Percentiles rank a stretch among this genome's conserved stretches.
These are phyloP conservation scores for Yamadazyma triangularis DNA, from an alignment of 1,139 yeast species.

Conservation along the genomic window DNA sequence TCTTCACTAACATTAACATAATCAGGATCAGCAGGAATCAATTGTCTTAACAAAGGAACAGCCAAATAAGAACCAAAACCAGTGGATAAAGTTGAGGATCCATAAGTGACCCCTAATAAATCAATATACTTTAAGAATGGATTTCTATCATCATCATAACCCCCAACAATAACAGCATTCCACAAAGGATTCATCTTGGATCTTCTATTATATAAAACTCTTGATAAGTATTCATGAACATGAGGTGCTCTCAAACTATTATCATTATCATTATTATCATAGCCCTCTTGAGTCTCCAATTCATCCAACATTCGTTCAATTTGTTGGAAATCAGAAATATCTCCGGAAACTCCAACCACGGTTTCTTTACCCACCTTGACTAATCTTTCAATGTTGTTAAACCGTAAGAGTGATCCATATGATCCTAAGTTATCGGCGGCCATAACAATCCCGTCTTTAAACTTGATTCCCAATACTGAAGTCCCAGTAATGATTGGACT, in stretches of 20 bases:
- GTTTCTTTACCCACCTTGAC: constrained; percentile 79
- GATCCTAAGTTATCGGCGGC: constrained; percentile 96
- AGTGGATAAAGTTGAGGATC: constrained; percentile 87
- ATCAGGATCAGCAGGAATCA: constrained; percentile 77
- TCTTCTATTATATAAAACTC: constrained; percentile 83
- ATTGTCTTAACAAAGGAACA: constrained; percentile 80
- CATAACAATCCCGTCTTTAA: constrained; percentile 81
- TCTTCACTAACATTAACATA: constrained; percentile 63
- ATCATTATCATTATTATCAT: constrained; percentile 74
- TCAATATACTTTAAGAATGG: constrained; percentile 85
- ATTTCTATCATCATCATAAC: constrained; percentile 62
- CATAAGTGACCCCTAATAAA: constrained; percentile 84
- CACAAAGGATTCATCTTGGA: constrained; percentile 93
- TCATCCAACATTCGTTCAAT: constrained; percentile 72
- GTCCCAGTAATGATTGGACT: constrained; percentile 96
- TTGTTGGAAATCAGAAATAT: constrained; percentile 89
- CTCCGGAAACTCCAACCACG: constrained; percentile 93
- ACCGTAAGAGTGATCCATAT: constrained; percentile 88
- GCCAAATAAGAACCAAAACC: constrained; percentile 98
- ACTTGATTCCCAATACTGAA: constrained; percentile 88
- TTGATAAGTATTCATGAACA: constrained; percentile 81
- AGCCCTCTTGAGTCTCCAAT: constrained; percentile 65
- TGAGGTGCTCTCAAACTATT: constrained; percentile 77
- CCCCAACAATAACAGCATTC: constrained; percentile 93
- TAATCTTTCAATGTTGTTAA: constrained; percentile 80